Evolutionary conservation across 2,329 filamentous ascomycete genomes (phyloP).

Genomic region (Aspergillus viridinutans): DNA sequence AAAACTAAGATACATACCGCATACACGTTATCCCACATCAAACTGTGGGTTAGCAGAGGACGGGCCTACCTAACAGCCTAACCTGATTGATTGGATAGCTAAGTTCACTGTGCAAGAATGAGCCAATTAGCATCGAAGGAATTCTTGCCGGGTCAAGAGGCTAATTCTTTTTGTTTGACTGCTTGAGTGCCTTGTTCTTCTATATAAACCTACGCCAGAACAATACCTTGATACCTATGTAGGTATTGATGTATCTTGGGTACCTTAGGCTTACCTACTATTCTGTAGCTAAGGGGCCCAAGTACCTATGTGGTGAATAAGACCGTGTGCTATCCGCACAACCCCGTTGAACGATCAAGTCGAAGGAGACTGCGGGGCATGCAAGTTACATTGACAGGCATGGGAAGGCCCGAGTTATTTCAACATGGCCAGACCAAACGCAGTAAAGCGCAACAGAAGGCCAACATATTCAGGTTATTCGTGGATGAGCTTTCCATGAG

Average conservation of each 20-base stretch:
- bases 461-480: neutral
- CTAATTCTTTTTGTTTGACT: neutral
- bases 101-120: neutral
- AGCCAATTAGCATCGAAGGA: neutral
- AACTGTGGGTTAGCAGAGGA: neutral
- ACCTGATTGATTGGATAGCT: neutral
- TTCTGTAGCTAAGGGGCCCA: neutral
- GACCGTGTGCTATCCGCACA: neutral
- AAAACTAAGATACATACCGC: neutral
- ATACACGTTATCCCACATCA: neutral
- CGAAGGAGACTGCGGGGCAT: neutral
- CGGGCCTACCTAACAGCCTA: neutral
- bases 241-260: neutral
- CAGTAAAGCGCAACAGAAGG: neutral
- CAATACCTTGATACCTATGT: neutral
- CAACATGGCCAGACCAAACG: neutral
- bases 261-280: neutral
- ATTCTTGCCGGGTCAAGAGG: neutral
- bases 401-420: neutral
- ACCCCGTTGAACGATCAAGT: neutral
- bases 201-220: neutral
- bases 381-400: neutral
- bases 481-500: neutral
- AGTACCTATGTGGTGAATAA: neutral
- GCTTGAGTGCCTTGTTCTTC: neutral